These are phyloP conservation scores for Fusarium secorum DNA, from an alignment of 2,329 filamentous ascomycete species.

Conservation along the genomic window DNA sequence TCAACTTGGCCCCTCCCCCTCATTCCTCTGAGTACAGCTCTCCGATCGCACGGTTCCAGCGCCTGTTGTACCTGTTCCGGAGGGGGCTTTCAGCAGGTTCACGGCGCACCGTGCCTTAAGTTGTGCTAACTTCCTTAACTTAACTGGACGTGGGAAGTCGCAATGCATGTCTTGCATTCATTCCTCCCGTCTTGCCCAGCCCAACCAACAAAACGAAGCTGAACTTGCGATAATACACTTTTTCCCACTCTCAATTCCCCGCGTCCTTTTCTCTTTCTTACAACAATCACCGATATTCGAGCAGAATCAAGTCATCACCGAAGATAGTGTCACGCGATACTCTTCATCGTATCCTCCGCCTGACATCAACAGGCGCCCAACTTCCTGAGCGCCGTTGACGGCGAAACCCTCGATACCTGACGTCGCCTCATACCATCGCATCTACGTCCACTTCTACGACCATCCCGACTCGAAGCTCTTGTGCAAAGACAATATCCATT, in stretches of 20 bases:
- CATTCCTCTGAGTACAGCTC: constrained; percentile 11
- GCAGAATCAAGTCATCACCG: neutral
- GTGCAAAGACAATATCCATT: neutral
- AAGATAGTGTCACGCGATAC: neutral
- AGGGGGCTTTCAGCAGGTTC: constrained; percentile 1
- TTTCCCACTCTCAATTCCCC: neutral
- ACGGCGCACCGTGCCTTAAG: neutral
- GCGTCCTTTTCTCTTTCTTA: neutral
- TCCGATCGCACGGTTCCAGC: neutral
- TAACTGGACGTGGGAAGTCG: neutral
- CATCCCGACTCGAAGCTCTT: neutral
- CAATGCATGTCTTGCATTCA: constrained; percentile 27
- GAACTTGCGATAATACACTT: constrained; percentile 19
- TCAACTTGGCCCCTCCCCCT: constrained; percentile 37
- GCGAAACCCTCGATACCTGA: constrained; percentile 9
- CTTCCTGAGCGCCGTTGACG: constrained; percentile 23
- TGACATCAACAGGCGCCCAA: neutral
- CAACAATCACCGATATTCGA: neutral
- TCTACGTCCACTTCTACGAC: neutral
- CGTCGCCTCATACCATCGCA: constrained; percentile 11
- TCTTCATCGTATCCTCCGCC: neutral
- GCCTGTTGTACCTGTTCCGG: constrained; percentile 1
- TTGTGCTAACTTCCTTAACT: neutral
- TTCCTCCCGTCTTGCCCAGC: neutral
- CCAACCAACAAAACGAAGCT: constrained; percentile 5